phyloP scores from a whole-genome alignment of 2,329 filamentous ascomycete species.

The Geosmithia putterillii region DNA sequence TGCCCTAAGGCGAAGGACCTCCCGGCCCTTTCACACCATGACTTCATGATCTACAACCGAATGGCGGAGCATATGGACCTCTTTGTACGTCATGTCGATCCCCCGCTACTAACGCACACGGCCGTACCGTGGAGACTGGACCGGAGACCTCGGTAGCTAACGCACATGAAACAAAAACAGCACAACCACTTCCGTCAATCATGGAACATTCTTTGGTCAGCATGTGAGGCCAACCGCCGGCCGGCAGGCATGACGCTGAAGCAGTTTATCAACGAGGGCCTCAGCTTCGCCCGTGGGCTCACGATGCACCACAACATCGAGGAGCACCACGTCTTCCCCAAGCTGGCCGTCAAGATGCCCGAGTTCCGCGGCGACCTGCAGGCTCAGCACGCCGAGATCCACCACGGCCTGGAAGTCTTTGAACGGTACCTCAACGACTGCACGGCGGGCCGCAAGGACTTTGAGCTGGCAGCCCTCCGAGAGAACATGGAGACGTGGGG shows the following conservation, averaged over 20 bases:
- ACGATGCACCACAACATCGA: slow-evolving; percentile 72
- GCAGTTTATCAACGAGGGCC: slow-evolving; percentile 54
- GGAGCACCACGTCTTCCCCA: slow-evolving; percentile 69
- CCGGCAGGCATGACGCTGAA: slow-evolving; percentile 52
- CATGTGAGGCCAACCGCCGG: slow-evolving; percentile 46
- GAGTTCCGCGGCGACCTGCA: slow-evolving; percentile 59
- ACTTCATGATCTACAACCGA: slow-evolving; percentile 61
- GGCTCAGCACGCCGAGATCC: slow-evolving; percentile 67
- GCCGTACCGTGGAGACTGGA: too few relatives aligned
- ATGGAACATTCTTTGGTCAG: slow-evolving; percentile 60
- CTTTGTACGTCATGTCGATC: slow-evolving; percentile 46
- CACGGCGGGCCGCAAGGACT: slow-evolving; percentile 46
- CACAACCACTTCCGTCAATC: slow-evolving; percentile 65
- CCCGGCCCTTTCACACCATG: slow-evolving; percentile 50
- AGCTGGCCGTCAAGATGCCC: slow-evolving; percentile 66
- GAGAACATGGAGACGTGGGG: slow-evolving; percentile 68
- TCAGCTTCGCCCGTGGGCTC: slow-evolving; percentile 62
- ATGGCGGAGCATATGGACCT: slow-evolving; percentile 64
- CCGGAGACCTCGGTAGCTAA: slow-evolving; percentile 1
- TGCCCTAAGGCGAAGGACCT: slow-evolving; percentile 15
- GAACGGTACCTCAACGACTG: slow-evolving; percentile 54
- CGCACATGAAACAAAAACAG: slow-evolving; percentile 26
- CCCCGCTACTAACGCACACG: too few relatives aligned
- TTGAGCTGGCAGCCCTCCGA: slow-evolving; percentile 48
- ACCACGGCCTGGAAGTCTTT: slow-evolving; percentile 58